Evolutionary conservation across 768 basidiomycete genomes (phyloP).

Genomic region (Tulasnella sp.): DNA sequence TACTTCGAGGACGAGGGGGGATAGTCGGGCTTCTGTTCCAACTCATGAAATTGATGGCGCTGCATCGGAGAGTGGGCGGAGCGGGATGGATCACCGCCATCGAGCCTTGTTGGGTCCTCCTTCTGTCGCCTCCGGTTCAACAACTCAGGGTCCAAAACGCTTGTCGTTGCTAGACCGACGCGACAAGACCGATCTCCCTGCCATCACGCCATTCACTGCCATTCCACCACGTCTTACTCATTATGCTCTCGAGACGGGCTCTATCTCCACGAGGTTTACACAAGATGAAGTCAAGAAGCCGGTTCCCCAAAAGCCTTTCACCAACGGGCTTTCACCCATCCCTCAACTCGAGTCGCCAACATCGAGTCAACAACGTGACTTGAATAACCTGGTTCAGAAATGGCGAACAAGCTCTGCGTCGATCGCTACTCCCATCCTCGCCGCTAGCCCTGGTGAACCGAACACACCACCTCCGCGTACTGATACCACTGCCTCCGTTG

Average conservation of each 20-base stretch:
- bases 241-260: not conserved
- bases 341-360: slow-evolving; percentile 43
- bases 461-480: slow-evolving; percentile 6
- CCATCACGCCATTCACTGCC: slow-evolving; percentile 1
- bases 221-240: not conserved
- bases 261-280: not conserved
- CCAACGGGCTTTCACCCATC: slow-evolving; percentile 42
- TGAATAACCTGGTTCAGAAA: slow-evolving; percentile 46
- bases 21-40: not conserved
- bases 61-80: not conserved
- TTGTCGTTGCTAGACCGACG: slow-evolving; percentile 57
- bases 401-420: slow-evolving; percentile 51
- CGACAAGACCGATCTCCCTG: slow-evolving; percentile 26
- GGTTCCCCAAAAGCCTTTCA: slow-evolving; percentile 15
- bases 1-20: not conserved
- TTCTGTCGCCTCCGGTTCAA: not conserved
- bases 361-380: slow-evolving; percentile 37
- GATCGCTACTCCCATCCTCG: slow-evolving; percentile 35
- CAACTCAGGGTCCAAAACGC: slow-evolving; percentile 42
- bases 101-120: not conserved
- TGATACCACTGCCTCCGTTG: not conserved
- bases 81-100: not conserved
- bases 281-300: not conserved
- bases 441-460: slow-evolving; percentile 22
- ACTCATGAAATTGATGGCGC: not conserved